Percentiles rank a stretch among this genome's conserved stretches.
phyloP scores from a whole-genome alignment of 1,284 basidiomycete genomes.

The Trametes versicolor region DNA sequence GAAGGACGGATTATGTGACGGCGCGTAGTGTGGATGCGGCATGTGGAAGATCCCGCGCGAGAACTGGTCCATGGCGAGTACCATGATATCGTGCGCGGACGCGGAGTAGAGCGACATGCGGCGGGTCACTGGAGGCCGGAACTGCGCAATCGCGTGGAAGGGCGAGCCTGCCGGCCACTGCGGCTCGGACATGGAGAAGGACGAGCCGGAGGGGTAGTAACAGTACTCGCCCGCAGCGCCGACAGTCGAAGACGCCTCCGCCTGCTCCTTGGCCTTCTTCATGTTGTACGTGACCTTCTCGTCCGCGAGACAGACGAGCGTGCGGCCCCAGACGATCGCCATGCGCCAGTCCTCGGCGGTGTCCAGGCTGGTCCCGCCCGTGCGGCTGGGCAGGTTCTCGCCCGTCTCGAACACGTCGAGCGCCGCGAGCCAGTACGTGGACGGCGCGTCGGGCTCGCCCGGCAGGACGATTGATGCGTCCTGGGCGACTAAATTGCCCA shows the following conservation, averaged over 20 bases:
- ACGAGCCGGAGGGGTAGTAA: constrained; percentile 31
- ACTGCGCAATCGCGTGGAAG: constrained; percentile 60
- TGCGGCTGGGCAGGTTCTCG: constrained; percentile 62
- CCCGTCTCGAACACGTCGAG: constrained; percentile 74
- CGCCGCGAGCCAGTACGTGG: constrained; percentile 69
- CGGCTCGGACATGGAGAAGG: constrained; percentile 51
- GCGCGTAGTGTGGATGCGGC: constrained; percentile 60
- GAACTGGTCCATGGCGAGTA: constrained; percentile 73
- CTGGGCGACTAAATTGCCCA: constrained; percentile 65
- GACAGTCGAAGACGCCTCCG: constrained; percentile 11
- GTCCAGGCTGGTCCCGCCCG: constrained; percentile 43
- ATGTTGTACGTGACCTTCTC: constrained; percentile 47
- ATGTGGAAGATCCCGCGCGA: constrained; percentile 74
- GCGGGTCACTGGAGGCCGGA: constrained; percentile 61
- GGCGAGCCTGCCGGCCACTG: constrained; percentile 62
- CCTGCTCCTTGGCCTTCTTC: constrained; percentile 29
- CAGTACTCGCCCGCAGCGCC: constrained; percentile 25
- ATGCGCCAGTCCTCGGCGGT: constrained; percentile 68
- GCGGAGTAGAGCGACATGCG: constrained; percentile 57
- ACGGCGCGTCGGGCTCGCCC: constrained; percentile 61
- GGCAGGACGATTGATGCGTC: constrained; percentile 57
- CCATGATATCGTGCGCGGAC: constrained; percentile 60
- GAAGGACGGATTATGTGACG: constrained; percentile 39
- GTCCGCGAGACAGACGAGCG: constrained; percentile 65
- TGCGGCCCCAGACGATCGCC: constrained; percentile 72